These are phyloP conservation scores for Phytopythium boreale DNA, from an alignment of 352 stramenopile species.

Conservation along the genomic window DNA sequence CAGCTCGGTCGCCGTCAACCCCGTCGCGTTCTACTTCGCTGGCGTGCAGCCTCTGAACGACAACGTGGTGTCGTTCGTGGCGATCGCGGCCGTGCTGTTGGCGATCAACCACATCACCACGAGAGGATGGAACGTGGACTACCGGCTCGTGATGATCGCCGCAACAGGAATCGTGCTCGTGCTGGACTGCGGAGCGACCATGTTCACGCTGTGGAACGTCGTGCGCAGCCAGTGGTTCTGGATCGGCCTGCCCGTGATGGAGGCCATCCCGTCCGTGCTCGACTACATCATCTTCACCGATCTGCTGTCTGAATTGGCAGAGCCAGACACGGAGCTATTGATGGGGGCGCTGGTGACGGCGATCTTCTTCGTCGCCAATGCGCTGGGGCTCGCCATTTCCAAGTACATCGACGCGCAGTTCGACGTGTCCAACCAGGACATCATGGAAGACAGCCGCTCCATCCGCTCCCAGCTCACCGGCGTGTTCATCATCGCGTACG, in stretches of 20 bases:
- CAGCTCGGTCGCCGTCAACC: conserved; percentile 24
- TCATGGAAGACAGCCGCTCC: conserved; percentile 40
- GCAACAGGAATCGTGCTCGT: conserved; percentile 26
- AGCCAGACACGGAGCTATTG: conserved; percentile 24
- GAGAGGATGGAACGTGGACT: conserved; percentile 43
- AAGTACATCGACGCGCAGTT: conserved; percentile 65
- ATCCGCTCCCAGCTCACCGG: conserved; percentile 42
- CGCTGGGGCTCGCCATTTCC: conserved; percentile 43
- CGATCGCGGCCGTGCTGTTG: conserved; percentile 24
- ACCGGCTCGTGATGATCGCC: conserved; percentile 31
- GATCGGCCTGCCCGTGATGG: conserved; percentile 57
- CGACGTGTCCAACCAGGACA: conserved; percentile 40
- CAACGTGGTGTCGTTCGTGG: conserved; percentile 42
- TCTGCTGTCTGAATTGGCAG: conserved; percentile 47
- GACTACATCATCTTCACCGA: conserved; percentile 53
- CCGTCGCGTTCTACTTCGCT: conserved; percentile 34
- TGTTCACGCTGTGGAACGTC: conserved; percentile 61
- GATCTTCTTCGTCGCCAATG: conserved; percentile 38
- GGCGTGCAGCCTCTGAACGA: conserved; percentile 41
- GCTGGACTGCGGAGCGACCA: conserved; percentile 36
- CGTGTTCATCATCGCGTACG: conserved; percentile 56
- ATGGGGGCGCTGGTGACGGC: conserved; percentile 44
- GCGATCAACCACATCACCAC: conserved; percentile 28
- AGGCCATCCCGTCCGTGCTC: conserved; percentile 44
- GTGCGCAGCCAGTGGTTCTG: conserved; percentile 67